A percentile compares a stretch with the other conserved stretches of the same genome.
phyloP scores from a whole-genome alignment of 768 basidiomycete genomes.

The Suillus paluster region DNA sequence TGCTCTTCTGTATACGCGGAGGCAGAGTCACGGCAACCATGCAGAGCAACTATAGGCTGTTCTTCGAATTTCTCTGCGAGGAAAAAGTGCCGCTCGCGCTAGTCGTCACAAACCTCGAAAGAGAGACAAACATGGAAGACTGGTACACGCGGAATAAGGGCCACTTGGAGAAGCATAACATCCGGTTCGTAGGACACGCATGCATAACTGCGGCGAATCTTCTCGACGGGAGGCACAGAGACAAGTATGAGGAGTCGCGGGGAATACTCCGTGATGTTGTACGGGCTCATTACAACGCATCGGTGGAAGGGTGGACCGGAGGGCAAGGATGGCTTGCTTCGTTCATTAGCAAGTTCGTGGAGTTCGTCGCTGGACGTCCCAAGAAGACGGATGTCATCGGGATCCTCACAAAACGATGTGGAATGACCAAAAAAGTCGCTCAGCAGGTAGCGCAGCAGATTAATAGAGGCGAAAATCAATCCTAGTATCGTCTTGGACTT shows the following conservation, averaged over 20 bases:
- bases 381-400: conserved; percentile 22
- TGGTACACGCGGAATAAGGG: conserved; percentile 39
- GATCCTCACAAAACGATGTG: conserved; percentile 30
- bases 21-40: conserved; percentile 43
- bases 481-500: background rate
- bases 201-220: conserved; percentile 42
- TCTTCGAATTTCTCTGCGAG: conserved; percentile 47
- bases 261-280: background rate
- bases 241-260: conserved; percentile 40
- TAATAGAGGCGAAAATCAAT: background rate
- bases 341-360: conserved; percentile 15
- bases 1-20: conserved; percentile 47
- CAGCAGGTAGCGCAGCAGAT: background rate
- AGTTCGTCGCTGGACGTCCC: conserved; percentile 23
- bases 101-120: conserved; percentile 46
- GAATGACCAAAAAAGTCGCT: conserved; percentile 14
- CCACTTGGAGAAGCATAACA: conserved; percentile 29
- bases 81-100: conserved; percentile 34
- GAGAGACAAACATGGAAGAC: conserved; percentile 36
- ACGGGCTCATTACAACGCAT: background rate
- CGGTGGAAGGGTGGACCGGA: conserved; percentile 14
- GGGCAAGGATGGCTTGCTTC: conserved; percentile 21
- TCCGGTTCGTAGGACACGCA: conserved; percentile 38
- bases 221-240: conserved; percentile 27
- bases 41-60: conserved; percentile 45